These are phyloP conservation scores for Brasilioporus rufonigricans DNA, from an alignment of 768 basidiomycete species.

Conservation along the genomic window DNA sequence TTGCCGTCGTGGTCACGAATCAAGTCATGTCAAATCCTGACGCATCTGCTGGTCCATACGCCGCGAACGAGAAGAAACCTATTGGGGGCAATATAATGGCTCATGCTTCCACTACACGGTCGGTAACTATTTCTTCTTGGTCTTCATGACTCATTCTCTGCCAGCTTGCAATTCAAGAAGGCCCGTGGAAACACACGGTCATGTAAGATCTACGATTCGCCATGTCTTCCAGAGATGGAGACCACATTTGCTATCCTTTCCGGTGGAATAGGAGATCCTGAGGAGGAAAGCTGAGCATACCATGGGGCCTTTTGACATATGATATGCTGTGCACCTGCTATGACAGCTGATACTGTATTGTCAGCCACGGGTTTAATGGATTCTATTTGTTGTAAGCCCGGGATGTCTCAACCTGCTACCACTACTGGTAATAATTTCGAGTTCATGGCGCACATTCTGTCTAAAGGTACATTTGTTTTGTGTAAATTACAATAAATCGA, in stretches of 20 bases:
- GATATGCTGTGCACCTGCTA: not conserved
- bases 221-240: conserved; percentile 95
- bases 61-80: conserved; percentile 93
- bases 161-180: conserved; percentile 87
- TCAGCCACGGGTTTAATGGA: conserved; percentile 8
- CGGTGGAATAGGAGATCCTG: conserved; percentile 92
- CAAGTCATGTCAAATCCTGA: conserved; percentile 99
- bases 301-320: not conserved
- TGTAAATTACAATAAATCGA: conserved; percentile 17
- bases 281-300: conserved; percentile 64
- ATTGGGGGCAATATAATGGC: conserved; percentile 99
- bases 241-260: conserved; percentile 91
- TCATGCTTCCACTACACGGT: conserved; percentile 97
- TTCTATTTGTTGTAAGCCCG: conserved; percentile 11
- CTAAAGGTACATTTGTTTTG: not conserved
- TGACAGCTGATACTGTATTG: conserved; percentile 4
- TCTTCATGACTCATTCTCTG: conserved; percentile 6
- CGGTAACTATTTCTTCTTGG: conserved; percentile 12
- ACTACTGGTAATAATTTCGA: not conserved
- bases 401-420: not conserved
- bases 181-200: conserved; percentile 87
- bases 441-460: not conserved
- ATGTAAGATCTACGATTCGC: conserved; percentile 97
- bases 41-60: conserved; percentile 84
- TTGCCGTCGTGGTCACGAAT: conserved; percentile 96